phyloP scores from a whole-genome alignment of 2,329 filamentous ascomycete species.

The Cladosporium sp. region DNA sequence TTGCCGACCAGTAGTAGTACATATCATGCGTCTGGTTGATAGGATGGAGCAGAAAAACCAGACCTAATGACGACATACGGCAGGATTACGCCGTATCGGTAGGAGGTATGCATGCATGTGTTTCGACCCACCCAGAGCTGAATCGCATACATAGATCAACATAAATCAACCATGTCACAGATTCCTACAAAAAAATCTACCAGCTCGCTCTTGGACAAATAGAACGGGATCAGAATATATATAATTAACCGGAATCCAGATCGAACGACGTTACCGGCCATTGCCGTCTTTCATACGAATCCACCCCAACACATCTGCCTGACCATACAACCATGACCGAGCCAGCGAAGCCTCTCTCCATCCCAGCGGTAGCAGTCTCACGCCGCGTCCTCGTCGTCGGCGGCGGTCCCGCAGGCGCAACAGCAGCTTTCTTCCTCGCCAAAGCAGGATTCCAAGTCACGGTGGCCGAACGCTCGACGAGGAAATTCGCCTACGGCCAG shows the following conservation, averaged over 20 bases:
- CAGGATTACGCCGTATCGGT: not conserved
- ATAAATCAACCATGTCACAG: not conserved
- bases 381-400: conserved; percentile 21
- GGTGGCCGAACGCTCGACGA: conserved; percentile 22
- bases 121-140: not conserved
- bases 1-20: no score
- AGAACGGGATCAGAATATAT: no score
- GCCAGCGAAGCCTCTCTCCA: not conserved
- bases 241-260: no score
- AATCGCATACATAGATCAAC: not conserved
- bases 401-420: conserved; percentile 23
- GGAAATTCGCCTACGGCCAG: conserved; percentile 21
- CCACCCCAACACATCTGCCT: not conserved
- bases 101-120: no score
- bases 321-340: not conserved
- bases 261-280: no score
- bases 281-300: no score
- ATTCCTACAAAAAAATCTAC: not conserved
- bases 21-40: no score
- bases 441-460: conserved; percentile 20
- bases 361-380: not conserved
- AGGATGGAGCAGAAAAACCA: no score
- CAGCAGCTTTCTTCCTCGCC: conserved; percentile 24
- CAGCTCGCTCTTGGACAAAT: no score
- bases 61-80: not conserved